Percentiles rank a stretch among this genome's conserved stretches.
phyloP scores from a whole-genome alignment of 768 basidiomycete genomes.

The Pleurotus sapidus region DNA sequence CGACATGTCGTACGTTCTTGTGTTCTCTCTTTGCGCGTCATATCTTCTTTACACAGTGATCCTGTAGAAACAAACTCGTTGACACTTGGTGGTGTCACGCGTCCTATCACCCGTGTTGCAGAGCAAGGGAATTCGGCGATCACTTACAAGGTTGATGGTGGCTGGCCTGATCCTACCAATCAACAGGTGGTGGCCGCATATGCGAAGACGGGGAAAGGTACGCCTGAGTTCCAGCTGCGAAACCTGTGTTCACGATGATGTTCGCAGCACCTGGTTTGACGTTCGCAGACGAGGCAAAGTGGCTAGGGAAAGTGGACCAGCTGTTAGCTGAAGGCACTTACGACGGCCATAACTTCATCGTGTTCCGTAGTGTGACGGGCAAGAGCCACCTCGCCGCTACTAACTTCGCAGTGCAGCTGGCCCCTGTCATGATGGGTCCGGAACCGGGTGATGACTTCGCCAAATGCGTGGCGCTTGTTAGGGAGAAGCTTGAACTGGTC shows the following conservation, averaged over 20 bases:
- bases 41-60: not conserved
- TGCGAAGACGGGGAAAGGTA: conserved; percentile 1
- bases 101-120: not conserved
- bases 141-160: not conserved
- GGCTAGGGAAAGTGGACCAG: not conserved
- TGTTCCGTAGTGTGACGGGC: not conserved
- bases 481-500: too few relatives aligned
- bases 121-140: not conserved
- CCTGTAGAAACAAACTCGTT: not conserved
- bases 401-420: not conserved
- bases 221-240: not conserved
- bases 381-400: not conserved
- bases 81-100: not conserved
- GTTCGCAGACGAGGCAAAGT: not conserved
- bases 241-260: not conserved
- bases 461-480: too few relatives aligned
- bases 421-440: too few relatives aligned
- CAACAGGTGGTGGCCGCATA: too few relatives aligned
- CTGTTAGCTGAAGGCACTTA: not conserved
- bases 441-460: too few relatives aligned
- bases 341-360: not conserved
- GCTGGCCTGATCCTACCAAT: not conserved
- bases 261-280: not conserved
- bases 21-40: not conserved
- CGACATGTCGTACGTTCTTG: not conserved